phyloP scores from a whole-genome alignment of 768 basidiomycete genomes.

The Strobilomyces dryophilus region DNA sequence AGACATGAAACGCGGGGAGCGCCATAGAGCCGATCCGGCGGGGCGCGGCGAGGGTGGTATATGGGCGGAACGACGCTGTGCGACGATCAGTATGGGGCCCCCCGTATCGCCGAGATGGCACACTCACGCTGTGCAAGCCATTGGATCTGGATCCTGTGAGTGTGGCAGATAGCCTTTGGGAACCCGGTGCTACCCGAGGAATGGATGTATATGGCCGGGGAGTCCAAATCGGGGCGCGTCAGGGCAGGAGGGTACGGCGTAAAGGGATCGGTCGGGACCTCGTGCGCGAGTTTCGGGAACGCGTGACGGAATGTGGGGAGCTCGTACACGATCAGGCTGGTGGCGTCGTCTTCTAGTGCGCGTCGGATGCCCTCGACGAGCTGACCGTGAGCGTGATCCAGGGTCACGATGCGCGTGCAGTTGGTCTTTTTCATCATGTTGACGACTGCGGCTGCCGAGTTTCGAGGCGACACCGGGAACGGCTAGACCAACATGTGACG shows the following conservation, averaged over 20 bases:
- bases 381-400: slow-evolving; percentile 13
- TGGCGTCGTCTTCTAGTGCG: neutral
- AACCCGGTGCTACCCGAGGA: slow-evolving; percentile 50
- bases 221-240: slow-evolving; percentile 25
- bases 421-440: slow-evolving; percentile 21
- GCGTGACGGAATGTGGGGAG: slow-evolving; percentile 22
- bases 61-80: slow-evolving; percentile 3
- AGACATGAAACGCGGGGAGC: slow-evolving; percentile 27
- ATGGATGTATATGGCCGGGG: slow-evolving; percentile 43
- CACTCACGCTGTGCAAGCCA: slow-evolving; percentile 17
- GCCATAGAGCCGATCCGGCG: slow-evolving; percentile 21
- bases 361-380: slow-evolving; percentile 11
- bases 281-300: slow-evolving; percentile 39
- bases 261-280: slow-evolving; percentile 20
- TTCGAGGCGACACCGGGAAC: slow-evolving; percentile 39
- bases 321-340: slow-evolving; percentile 11
- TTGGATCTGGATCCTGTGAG: slow-evolving; percentile 30
- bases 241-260: slow-evolving; percentile 11
- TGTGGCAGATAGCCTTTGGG: slow-evolving; percentile 43
- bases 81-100: neutral
- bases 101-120: neutral
- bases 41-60: slow-evolving; percentile 8
- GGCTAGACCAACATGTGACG: slow-evolving; percentile 22
- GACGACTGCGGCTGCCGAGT: slow-evolving; percentile 38
- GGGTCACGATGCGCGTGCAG: slow-evolving; percentile 19